phyloP scores from a whole-genome alignment of 108 stramenopile genomes.

The Cyclotella cryptica region DNA sequence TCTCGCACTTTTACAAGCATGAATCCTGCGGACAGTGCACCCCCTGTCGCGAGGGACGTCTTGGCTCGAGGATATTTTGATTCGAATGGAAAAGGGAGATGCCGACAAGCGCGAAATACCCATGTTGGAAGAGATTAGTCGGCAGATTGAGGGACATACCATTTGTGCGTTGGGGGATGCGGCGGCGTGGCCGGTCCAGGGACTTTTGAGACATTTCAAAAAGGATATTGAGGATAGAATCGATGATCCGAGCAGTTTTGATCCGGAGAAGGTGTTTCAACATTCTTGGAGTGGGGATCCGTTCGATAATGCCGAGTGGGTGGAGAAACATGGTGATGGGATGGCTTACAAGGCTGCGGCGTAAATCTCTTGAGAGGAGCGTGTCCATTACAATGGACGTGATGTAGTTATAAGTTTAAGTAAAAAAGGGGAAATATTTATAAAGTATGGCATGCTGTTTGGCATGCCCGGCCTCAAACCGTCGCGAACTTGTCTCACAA shows the following conservation, averaged over 20 bases:
- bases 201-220: constrained; percentile 96
- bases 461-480: too few species aligned
- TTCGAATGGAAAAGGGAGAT: constrained; percentile 97
- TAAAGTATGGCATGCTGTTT: too few species aligned
- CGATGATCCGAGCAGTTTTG: constrained; percentile 88
- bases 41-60: constrained; percentile 98
- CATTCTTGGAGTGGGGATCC: constrained; percentile 95
- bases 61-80: constrained; percentile 92
- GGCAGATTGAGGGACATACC: constrained; percentile 99
- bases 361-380: not conserved
- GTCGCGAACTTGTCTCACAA: too few species aligned
- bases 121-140: constrained; percentile 99
- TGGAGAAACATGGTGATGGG: constrained; percentile 87
- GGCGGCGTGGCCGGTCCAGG: constrained; percentile 99
- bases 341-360: constrained; percentile 67
- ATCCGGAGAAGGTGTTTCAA: constrained; percentile 95
- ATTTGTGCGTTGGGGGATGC: constrained; percentile 99
- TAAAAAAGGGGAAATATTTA: not conserved
- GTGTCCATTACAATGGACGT: not conserved
- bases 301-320: constrained; percentile 92
- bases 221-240: constrained; percentile 98
- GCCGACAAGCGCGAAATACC: constrained; percentile 99
- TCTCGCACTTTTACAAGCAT: constrained; percentile 99
- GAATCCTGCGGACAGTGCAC: constrained; percentile 99
- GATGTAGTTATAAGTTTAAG: not conserved